These are phyloP conservation scores for Cystofilobasidium bisporidii DNA, from an alignment of 768 basidiomycete species.

Conservation along the genomic window DNA sequence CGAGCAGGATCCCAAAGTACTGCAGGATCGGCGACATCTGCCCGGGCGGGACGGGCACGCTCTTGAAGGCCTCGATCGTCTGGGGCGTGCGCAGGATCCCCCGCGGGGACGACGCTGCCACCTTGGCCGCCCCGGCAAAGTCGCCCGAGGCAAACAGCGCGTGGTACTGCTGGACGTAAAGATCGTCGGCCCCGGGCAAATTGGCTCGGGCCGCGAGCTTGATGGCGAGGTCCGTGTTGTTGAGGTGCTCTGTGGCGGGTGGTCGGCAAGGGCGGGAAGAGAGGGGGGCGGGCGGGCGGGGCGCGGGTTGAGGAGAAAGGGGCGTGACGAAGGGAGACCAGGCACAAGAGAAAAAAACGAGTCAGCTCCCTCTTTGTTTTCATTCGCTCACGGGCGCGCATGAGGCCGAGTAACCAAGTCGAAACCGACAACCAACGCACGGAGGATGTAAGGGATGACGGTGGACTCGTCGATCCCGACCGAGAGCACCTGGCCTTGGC, in stretches of 20 bases:
- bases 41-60: constrained; percentile 79
- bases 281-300: not conserved
- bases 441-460: constrained; percentile 87
- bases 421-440: too few species aligned
- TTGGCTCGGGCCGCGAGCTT: constrained; percentile 93
- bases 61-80: constrained; percentile 96
- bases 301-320: not conserved
- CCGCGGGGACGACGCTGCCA: constrained; percentile 92
- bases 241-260: constrained; percentile 51
- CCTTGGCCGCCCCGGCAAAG: constrained; percentile 87
- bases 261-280: too few species aligned
- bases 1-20: constrained; percentile 96
- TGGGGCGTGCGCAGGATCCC: constrained; percentile 89
- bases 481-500: constrained; percentile 96
- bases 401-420: too few species aligned
- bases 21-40: constrained; percentile 91
- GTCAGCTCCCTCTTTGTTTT: too few species aligned
- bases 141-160: constrained; percentile 79
- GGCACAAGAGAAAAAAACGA: not conserved
- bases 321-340: not conserved
- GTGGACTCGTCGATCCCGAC: constrained; percentile 95
- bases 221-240: constrained; percentile 96
- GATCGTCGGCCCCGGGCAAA: constrained; percentile 91
- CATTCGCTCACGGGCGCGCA: too few species aligned
- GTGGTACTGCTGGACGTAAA: constrained; percentile 90